These are phyloP conservation scores for Rubia tinctorum DNA, from an alignment of 305 asterid genomes.

Conservation along the genomic window DNA sequence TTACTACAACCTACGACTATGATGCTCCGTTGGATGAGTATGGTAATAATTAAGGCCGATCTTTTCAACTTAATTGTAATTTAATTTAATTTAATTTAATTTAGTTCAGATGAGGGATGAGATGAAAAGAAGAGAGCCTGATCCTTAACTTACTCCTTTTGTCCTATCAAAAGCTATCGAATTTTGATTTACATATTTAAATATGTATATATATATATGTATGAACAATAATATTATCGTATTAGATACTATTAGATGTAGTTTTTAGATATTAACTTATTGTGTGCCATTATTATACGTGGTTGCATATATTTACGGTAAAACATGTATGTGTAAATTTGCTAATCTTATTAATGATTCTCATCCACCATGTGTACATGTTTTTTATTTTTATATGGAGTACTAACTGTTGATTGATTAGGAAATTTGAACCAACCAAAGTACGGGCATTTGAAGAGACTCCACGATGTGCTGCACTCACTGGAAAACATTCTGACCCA, in stretches of 20 bases:
- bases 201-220: no score
- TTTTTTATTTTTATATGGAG: background rate
- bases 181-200: no score
- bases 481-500: conserved; percentile 48
- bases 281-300: no score
- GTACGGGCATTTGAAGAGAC: conserved; percentile 72
- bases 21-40: conserved; percentile 82
- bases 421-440: conserved; percentile 69
- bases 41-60: conserved; percentile 29
- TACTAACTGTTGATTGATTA: background rate
- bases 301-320: no score
- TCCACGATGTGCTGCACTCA: conserved; percentile 48
- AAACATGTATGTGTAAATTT: no score
- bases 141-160: no score
- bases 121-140: background rate
- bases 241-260: no score
- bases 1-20: conserved; percentile 69
- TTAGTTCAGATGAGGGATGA: background rate
- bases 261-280: no score
- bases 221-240: no score
- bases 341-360: no score
- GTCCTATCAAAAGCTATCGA: no score
- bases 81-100: background rate
- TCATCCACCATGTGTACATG: background rate
- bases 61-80: no score